Evolutionary conservation across 805 yeast genomes (phyloP), one percentile per base, ranked within the genome.

Genomic region (Nakazawaea sp.): DNA sequence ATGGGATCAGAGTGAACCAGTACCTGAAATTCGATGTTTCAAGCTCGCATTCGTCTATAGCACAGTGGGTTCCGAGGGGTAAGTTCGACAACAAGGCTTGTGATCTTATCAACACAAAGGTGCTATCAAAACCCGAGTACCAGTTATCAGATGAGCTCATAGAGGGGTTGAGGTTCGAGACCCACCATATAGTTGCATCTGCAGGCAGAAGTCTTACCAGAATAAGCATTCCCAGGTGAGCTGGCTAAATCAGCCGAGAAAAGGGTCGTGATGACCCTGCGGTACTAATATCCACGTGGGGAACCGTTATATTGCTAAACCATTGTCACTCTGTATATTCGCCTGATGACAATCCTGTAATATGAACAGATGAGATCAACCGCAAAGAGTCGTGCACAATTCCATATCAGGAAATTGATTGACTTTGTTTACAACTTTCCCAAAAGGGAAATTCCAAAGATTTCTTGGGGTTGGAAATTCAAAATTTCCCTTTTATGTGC

Each of bases 351-450:
- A n/a, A n/a, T n/a, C n/a, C n/a, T n/a, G n/a, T n/a, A n/a, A n/a
- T n/a, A n/a, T n/a, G n/a, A n/a, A n/a, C n/a, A n/a, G n/a, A n/a
- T n/a, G n/a, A n/a, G n/a, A n/a, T n/a, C n/a, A n/a, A n/a, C n/a
- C n/a, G n/a, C n/a, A n/a, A n/a, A n/a, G n/a, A 12, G 26, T 27
- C 29, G 13, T 8, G 29, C 29, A 27, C 13, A 8, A 27, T 8
- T 8, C 13, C 29, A n/a, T n/a, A n/a, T n/a, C 5, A 7, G 19
- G 6, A 28, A 7, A 6, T n/a, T 10, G 27, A 32, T 9, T 43
- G 45, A 44, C 39, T 38, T 45, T 53, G 48, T 53, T 53, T 52
- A 53, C 47, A 38, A 37, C 39, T 50, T 47, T 15, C 58, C 52
- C 20, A 38, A 51, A 40, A 26, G 24, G 55, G 56, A 36, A 54